phyloP scores from a whole-genome alignment of 768 basidiomycete species.

The Naganishia onofrii region DNA sequence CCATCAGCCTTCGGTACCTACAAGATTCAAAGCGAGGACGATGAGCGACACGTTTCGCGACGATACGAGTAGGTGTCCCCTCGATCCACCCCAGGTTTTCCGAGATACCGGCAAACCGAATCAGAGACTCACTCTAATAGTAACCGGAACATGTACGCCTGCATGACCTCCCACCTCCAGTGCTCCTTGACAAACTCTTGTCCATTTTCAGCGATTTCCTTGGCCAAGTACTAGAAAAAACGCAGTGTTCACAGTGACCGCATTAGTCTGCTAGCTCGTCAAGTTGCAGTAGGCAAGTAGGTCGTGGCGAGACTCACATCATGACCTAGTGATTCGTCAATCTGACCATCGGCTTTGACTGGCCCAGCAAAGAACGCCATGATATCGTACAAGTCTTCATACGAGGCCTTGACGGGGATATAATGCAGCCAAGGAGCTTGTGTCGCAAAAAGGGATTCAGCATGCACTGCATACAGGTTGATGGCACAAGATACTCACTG shows the following conservation, averaged over 20 bases:
- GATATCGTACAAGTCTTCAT: constrained; percentile 68
- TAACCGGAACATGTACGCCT: constrained; percentile 47
- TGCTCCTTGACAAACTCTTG: constrained; percentile 47
- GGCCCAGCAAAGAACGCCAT: constrained; percentile 70
- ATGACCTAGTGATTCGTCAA: constrained; percentile 58
- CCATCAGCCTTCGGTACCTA: not conserved
- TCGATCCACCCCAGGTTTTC: no score
- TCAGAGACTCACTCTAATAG: constrained; percentile 43
- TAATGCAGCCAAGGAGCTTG: constrained; percentile 69
- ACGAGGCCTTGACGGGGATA: constrained; percentile 64
- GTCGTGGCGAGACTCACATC: constrained; percentile 53
- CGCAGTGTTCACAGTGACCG: not conserved
- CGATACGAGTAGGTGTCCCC: not conserved
- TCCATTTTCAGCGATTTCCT: constrained; percentile 50
- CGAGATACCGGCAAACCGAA: no score
- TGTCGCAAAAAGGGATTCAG: not conserved
- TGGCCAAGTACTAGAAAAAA: constrained; percentile 44
- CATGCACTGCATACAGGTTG: not conserved
- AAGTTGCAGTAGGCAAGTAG: not conserved
- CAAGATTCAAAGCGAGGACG: not conserved
- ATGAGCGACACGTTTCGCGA: not conserved
- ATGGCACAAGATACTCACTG: constrained; percentile 28
- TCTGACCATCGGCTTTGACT: constrained; percentile 55
- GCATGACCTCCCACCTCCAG: constrained; percentile 51
- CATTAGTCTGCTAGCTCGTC: not conserved